These are phyloP conservation scores for Climacium dendroides DNA, from an alignment of 225 moss, liverwort and hornwort species.

Conservation along the genomic window DNA sequence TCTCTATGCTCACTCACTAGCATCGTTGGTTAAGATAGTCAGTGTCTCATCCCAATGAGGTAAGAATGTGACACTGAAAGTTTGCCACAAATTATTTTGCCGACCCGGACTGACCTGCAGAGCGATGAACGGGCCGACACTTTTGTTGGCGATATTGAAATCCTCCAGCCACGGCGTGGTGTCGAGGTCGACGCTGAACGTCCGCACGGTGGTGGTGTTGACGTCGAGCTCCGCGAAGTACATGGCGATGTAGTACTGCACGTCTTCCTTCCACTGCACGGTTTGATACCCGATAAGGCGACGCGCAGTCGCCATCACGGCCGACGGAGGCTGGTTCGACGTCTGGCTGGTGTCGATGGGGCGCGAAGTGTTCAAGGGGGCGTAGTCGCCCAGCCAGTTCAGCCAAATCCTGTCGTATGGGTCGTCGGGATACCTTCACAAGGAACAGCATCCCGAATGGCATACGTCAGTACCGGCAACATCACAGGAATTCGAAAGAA, in stretches of 20 bases:
- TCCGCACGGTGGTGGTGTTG: neutral
- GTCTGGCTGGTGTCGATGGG: neutral
- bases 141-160: neutral
- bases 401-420: neutral
- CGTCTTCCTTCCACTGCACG: neutral
- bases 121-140: neutral
- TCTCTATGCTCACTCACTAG: too few species aligned
- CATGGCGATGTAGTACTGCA: neutral
- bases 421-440: neutral
- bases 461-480: too few species aligned
- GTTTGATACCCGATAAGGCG: neutral
- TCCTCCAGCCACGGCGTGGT: neutral
- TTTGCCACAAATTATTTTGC: neutral
- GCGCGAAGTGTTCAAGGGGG: neutral
- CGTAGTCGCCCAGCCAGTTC: neutral
- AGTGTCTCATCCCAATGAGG: too few species aligned
- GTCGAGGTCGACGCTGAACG: neutral
- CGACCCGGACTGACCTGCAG: neutral
- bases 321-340: neutral
- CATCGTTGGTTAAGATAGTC: too few species aligned
- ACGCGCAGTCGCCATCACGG: neutral
- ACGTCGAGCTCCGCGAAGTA: neutral
- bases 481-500: too few species aligned
- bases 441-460: too few species aligned
- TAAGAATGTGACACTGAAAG: too few species aligned